Percentiles rank a stretch among this genome's conserved stretches.
Conservation (phyloP, 257 asterid species). For the Cinchona pubescens region DNA sequence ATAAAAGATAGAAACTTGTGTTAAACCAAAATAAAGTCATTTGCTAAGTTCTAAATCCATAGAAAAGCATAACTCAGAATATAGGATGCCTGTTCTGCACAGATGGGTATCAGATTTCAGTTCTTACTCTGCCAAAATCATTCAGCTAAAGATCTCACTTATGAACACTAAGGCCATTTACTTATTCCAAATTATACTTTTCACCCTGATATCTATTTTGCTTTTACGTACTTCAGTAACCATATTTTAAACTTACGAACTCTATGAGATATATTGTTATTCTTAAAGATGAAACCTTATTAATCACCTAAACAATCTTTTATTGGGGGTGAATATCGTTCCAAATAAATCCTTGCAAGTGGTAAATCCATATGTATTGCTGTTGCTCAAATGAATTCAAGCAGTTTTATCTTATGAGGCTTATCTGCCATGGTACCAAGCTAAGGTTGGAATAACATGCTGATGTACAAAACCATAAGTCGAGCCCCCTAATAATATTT, state of each 20-base stretch:
- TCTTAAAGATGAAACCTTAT: not conserved
- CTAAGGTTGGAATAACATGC: not conserved
- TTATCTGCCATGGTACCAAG: not conserved
- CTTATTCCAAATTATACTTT: not conserved
- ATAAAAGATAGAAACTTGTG: not conserved
- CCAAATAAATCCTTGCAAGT: not conserved
- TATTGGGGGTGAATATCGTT: slow-evolving; percentile 3
- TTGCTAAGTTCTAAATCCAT: not conserved
- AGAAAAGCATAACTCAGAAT: not conserved
- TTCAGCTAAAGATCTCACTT: not conserved
- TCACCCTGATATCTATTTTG: not conserved
- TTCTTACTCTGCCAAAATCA: not conserved
- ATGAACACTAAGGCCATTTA: not conserved
- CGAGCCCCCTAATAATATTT: too few relatives aligned
- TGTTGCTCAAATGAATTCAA: not conserved
- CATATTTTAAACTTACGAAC: not conserved
- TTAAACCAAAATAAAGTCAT: not conserved
- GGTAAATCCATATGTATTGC: not conserved
- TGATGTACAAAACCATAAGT: not conserved
- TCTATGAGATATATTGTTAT: not conserved
- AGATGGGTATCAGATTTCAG: not conserved
- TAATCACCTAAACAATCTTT: not conserved
- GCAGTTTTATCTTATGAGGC: not conserved
- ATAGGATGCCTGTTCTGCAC: not conserved
- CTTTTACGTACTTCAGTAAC: not conserved